These are phyloP conservation scores for Eucommia ulmoides DNA, from an alignment of 257 asterid genomes.

Conservation along the genomic window DNA sequence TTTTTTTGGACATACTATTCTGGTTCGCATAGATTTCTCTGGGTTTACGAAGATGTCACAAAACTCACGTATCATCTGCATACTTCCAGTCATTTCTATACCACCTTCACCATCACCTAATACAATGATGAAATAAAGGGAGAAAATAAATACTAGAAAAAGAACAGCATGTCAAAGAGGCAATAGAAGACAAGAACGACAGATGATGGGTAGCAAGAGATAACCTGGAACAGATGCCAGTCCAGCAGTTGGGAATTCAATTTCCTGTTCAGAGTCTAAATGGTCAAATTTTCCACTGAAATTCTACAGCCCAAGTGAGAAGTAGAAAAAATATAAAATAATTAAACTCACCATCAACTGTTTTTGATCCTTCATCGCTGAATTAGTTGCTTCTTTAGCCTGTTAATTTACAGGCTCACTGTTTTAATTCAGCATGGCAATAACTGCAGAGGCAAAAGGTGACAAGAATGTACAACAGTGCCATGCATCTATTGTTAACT, in stretches of 20 bases:
- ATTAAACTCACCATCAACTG: constrained; percentile 67
- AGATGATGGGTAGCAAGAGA: not conserved
- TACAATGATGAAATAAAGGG: constrained; percentile 3
- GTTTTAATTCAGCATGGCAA: no score
- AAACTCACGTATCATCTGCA: constrained; percentile 69
- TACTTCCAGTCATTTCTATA: constrained; percentile 84
- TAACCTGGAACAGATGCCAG: constrained; percentile 84
- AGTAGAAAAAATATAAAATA: constrained; percentile 2
- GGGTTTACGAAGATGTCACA: constrained; percentile 56
- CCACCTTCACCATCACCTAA: constrained; percentile 96
- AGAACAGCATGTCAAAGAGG: no score
- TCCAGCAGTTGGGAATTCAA: constrained; percentile 90
- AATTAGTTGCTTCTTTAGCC: constrained; percentile 71
- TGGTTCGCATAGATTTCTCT: constrained; percentile 57
- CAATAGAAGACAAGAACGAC: no score
- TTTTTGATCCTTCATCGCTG: constrained; percentile 46
- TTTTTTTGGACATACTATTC: constrained; percentile 49
- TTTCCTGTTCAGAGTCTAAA: constrained; percentile 86
- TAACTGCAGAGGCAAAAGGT: no score
- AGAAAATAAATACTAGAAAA: not conserved
- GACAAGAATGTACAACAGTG: no score
- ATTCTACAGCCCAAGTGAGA: constrained; percentile 1
- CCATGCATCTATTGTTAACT: no score
- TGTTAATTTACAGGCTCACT: constrained; percentile 15
- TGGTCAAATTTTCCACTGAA: no score